Percentiles rank a stretch among this genome's conserved stretches.
These are phyloP conservation scores for Porphyrellus cyaneotinctus DNA, from an alignment of 768 basidiomycete species.

Conservation along the genomic window DNA sequence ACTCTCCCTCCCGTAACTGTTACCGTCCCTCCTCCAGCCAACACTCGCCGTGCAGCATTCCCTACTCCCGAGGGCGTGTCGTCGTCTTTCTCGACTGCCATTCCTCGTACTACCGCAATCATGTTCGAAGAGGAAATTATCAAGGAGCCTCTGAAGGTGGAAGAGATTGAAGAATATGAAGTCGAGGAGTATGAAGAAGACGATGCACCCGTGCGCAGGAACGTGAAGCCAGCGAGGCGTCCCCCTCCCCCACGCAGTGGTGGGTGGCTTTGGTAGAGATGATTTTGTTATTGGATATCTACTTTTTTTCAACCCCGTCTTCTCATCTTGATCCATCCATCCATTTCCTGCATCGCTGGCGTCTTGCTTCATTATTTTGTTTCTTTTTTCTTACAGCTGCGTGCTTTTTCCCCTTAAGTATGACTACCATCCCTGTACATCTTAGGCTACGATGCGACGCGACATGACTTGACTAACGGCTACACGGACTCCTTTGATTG, in stretches of 20 bases:
- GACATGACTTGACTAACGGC: conserved; percentile 26
- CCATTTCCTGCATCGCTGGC: conserved; percentile 25
- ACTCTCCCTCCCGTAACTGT: conserved; percentile 56
- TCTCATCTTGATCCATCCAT: conserved; percentile 14
- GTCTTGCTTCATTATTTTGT: conserved; percentile 20
- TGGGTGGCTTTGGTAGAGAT: conserved; percentile 56
- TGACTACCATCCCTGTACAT: conserved; percentile 13
- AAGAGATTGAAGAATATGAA: conserved; percentile 38
- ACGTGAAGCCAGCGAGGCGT: conserved; percentile 43
- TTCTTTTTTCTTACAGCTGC: conserved; percentile 4
- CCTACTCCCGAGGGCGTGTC: conserved; percentile 65
- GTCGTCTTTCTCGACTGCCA: conserved; percentile 53
- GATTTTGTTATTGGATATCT: conserved; percentile 31
- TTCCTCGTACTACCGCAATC: conserved; percentile 72
- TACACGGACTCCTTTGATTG: conserved; percentile 12
- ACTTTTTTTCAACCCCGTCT: conserved; percentile 30
- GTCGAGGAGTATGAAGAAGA: conserved; percentile 42
- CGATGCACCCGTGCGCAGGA: conserved; percentile 40
- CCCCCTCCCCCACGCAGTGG: conserved; percentile 44
- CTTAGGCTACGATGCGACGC: conserved; percentile 19
- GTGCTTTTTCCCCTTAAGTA: conserved; percentile 9
- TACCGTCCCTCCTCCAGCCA: conserved; percentile 71
- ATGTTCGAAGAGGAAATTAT: conserved; percentile 57
- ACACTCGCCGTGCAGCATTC: conserved; percentile 68
- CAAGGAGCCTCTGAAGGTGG: conserved; percentile 31